Conservation (phyloP, 1,284 basidiomycete species). For the Heterobasidion occidentale region DNA sequence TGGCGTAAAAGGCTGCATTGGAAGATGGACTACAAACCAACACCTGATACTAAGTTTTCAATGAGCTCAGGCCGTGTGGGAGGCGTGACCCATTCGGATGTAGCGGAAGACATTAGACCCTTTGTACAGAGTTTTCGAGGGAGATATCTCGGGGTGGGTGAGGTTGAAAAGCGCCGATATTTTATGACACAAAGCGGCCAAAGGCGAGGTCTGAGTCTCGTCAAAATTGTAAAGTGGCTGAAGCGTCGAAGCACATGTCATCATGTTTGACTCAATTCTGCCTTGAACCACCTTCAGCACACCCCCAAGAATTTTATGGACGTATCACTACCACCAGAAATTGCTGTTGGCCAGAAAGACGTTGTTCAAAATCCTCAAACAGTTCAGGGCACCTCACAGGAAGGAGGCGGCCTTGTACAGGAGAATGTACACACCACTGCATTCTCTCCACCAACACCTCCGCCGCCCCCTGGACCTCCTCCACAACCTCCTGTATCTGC, state of each 20-base stretch:
- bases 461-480: neutral
- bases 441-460: conserved; percentile 3
- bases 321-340: too few species aligned
- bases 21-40: conserved; percentile 51
- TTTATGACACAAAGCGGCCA: neutral
- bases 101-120: conserved; percentile 27
- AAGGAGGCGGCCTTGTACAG: neutral
- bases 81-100: conserved; percentile 61
- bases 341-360: neutral
- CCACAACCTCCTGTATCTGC: neutral
- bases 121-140: neutral
- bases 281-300: too few species aligned
- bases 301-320: too few species aligned
- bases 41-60: conserved; percentile 86
- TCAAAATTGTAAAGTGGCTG: too few species aligned
- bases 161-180: neutral
- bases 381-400: neutral
- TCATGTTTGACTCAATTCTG: too few species aligned
- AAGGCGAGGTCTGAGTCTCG: too few species aligned
- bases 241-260: too few species aligned
- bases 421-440: neutral
- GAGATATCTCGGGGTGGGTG: neutral
- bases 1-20: neutral
- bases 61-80: conserved; percentile 77
- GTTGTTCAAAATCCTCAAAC: neutral